phyloP scores from a whole-genome alignment of 345 rosid species.

The Hibiscus mutabilis region DNA sequence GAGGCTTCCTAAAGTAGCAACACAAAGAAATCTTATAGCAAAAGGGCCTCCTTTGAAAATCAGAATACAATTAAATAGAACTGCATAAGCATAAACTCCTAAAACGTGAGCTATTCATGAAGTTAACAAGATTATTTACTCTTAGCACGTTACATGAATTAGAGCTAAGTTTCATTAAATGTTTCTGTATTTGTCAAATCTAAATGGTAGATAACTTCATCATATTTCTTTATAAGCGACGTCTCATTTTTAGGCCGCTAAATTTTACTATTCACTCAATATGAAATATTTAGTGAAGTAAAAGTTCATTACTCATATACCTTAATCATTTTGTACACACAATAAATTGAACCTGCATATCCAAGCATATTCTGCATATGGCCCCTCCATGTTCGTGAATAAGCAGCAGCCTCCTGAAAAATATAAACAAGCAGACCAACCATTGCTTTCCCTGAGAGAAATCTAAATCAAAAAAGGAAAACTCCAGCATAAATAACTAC shows the following conservation, averaged over 20 bases:
- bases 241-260: neutral
- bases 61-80: neutral
- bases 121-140: neutral
- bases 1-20: neutral
- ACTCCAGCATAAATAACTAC: neutral
- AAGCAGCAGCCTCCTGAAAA: slow-evolving; percentile 88
- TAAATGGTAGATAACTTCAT: neutral
- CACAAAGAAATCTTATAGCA: neutral
- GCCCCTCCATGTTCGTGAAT: slow-evolving; percentile 93
- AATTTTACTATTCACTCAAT: neutral
- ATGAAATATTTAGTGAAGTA: slow-evolving; percentile 1
- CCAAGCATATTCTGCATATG: slow-evolving; percentile 97
- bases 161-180: neutral
- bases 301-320: slow-evolving; percentile 26
- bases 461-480: neutral
- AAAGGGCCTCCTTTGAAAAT: neutral
- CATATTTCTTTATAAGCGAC: neutral
- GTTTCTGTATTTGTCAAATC: neutral
- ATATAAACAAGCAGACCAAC: slow-evolving; percentile 10
- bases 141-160: neutral
- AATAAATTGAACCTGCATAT: slow-evolving; percentile 85
- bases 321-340: slow-evolving; percentile 98
- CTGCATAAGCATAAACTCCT: neutral
- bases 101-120: neutral
- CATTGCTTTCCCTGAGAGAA: neutral